Conservation (phyloP, 352 stramenopile genomes). For the Globisporangium carolinianum region DNA sequence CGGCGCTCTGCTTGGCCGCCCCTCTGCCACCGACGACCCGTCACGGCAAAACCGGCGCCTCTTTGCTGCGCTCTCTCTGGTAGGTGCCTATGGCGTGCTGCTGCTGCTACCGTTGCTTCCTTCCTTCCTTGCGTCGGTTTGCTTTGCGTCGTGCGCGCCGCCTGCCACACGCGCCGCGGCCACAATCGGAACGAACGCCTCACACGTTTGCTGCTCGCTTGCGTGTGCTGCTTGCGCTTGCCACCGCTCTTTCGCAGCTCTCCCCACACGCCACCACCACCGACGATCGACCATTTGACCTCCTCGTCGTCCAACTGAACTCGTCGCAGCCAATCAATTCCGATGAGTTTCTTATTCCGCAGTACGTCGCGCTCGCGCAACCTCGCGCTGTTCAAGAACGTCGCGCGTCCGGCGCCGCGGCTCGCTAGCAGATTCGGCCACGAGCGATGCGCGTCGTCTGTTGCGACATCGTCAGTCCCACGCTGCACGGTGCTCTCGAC, state of each 20-base stretch:
- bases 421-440: slow-evolving; percentile 56
- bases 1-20: background rate
- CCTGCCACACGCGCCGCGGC: background rate
- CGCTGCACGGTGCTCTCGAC: slow-evolving; percentile 35
- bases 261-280: background rate
- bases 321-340: background rate
- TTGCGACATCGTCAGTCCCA: slow-evolving; percentile 14
- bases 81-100: no score
- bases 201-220: background rate
- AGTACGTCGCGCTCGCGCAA: slow-evolving; percentile 16
- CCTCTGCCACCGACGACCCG: background rate
- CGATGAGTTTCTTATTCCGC: slow-evolving; percentile 39
- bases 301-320: slow-evolving; percentile 6
- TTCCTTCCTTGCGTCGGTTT: background rate
- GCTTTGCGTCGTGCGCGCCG: background rate
- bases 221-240: background rate
- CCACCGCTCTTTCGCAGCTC: background rate
- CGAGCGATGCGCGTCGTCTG: slow-evolving; percentile 41
- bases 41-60: slow-evolving; percentile 4
- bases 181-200: slow-evolving; percentile 10
- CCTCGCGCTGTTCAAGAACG: slow-evolving; percentile 26
- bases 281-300: no score
- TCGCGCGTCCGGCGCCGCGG: slow-evolving; percentile 16
- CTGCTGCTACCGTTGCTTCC: background rate
- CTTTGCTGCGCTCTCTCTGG: background rate